phyloP scores from a whole-genome alignment of 179 eudicot species.

The Silene noctiflora region DNA sequence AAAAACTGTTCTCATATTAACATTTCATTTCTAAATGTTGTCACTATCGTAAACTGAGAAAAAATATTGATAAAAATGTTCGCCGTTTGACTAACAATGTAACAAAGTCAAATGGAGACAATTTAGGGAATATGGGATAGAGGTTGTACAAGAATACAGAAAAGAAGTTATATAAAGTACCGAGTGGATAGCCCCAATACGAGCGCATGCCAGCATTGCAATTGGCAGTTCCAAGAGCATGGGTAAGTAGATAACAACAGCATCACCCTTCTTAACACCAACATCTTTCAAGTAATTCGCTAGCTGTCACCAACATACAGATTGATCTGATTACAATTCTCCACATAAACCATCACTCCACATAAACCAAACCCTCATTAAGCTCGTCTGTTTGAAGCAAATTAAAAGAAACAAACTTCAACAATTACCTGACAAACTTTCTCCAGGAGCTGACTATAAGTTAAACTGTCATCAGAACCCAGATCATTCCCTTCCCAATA shows the following conservation, averaged over 20 bases:
- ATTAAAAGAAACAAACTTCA: neutral
- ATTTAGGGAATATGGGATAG: neutral
- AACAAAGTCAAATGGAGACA: too few species aligned
- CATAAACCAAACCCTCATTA: neutral
- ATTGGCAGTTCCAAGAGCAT: conserved; percentile 97
- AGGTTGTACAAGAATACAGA: neutral
- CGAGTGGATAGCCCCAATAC: conserved; percentile 98
- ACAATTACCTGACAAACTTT: conserved; percentile 86
- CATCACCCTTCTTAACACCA: conserved; percentile 90
- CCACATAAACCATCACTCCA: neutral
- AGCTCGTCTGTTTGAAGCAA: neutral
- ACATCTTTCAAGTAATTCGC: conserved; percentile 90
- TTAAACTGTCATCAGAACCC: conserved; percentile 65
- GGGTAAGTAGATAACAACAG: conserved; percentile 90
- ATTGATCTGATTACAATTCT: neutral
- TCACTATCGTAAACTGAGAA: neutral
- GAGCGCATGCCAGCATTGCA: conserved; percentile 98
- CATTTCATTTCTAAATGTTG: neutral
- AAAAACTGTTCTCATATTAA: neutral
- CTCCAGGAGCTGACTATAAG: conserved; percentile 76
- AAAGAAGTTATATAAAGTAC: conserved; percentile 33
- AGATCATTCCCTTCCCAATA: conserved; percentile 96
- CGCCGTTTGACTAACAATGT: neutral
- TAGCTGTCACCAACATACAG: conserved; percentile 47
- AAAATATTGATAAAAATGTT: neutral